These are phyloP conservation scores for Apiospora kogelbergensis DNA, from an alignment of 2,329 filamentous ascomycete species.

Conservation along the genomic window DNA sequence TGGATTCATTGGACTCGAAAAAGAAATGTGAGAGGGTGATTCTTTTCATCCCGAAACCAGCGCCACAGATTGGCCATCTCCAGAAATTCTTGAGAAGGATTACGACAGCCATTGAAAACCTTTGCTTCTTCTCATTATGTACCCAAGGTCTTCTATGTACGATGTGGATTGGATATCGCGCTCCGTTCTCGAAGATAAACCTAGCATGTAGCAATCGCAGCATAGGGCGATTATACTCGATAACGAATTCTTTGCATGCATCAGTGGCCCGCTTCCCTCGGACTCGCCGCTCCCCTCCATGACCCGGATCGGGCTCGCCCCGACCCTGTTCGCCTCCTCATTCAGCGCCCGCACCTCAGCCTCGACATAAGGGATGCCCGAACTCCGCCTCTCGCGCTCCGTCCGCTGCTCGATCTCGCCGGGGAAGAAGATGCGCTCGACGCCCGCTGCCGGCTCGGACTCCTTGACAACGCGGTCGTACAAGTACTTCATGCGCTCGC, in stretches of 20 bases:
- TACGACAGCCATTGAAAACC: background rate
- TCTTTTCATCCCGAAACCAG: too few relatives aligned
- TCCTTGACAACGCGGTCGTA: conserved; percentile 51
- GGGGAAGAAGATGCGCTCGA: conserved; percentile 61
- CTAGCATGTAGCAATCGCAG: background rate
- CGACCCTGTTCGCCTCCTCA: conserved; percentile 48
- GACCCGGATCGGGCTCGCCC: conserved; percentile 27
- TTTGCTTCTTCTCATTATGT: background rate
- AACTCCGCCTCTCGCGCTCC: conserved; percentile 49
- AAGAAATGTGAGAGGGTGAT: too few relatives aligned
- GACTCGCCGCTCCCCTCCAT: background rate
- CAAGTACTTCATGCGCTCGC: conserved; percentile 56
- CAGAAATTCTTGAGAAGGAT: background rate
- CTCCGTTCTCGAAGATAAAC: too few relatives aligned
- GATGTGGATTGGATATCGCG: background rate
- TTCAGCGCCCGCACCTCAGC: conserved; percentile 58
- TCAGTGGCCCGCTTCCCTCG: background rate
- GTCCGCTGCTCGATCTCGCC: conserved; percentile 61
- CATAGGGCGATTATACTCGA: background rate
- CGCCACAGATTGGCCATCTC: background rate
- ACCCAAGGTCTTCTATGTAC: background rate
- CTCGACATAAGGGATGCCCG: conserved; percentile 59
- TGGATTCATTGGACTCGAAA: too few relatives aligned
- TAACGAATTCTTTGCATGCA: too few relatives aligned
- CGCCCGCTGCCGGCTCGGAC: conserved; percentile 53